Evolutionary conservation across 2,329 filamentous ascomycete genomes (phyloP).

Genomic region (Fonsecaea pugnacius): DNA sequence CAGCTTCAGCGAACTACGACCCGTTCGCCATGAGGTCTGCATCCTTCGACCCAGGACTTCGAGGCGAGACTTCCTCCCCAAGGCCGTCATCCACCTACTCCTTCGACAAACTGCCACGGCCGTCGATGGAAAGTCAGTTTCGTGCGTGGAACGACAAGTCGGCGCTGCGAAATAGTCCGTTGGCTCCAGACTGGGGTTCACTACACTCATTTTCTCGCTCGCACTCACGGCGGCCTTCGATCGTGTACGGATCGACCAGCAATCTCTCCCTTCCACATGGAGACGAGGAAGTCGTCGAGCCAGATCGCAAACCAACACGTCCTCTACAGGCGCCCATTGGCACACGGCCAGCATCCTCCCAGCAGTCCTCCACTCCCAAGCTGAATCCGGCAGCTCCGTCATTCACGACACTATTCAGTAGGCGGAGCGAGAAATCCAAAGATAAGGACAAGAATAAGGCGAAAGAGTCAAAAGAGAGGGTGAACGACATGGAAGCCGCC

Average conservation of each 20-base stretch:
- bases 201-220: conserved; percentile 71
- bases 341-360: conserved; percentile 68
- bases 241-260: conserved; percentile 75
- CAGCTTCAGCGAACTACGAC: conserved; percentile 49
- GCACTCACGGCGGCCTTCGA: conserved; percentile 78
- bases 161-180: conserved; percentile 58
- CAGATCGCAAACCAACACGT: conserved; percentile 51
- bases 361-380: conserved; percentile 59
- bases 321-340: conserved; percentile 73
- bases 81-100: conserved; percentile 60
- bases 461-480: conserved; percentile 40
- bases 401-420: conserved; percentile 75
- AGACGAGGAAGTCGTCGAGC: conserved; percentile 47
- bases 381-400: conserved; percentile 89
- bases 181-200: conserved; percentile 59
- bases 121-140: conserved; percentile 76
- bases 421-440: conserved; percentile 52
- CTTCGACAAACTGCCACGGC: conserved; percentile 68
- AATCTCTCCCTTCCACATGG: conserved; percentile 58
- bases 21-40: conserved; percentile 54
- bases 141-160: conserved; percentile 69
- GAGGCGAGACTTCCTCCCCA: conserved; percentile 49
- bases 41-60: conserved; percentile 52
- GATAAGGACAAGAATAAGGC: conserved; percentile 41
- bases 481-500: conserved; percentile 42